Evolutionary conservation across 768 basidiomycete species (phyloP).

Genomic region (Boletus sp.): DNA sequence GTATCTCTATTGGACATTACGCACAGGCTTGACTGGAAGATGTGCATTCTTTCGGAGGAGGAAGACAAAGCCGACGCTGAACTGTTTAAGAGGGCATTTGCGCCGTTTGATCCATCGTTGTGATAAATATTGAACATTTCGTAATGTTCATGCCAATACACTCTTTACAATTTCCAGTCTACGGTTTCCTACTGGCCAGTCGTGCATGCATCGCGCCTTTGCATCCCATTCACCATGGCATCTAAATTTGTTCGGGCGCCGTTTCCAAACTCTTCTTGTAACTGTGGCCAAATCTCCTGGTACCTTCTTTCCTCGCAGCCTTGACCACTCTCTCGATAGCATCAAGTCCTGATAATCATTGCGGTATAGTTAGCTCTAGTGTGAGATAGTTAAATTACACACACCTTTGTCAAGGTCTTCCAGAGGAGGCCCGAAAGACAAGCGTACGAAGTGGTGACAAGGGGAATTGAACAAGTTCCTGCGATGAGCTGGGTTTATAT

Average conservation of each 20-base stretch:
- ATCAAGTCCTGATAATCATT: conserved; percentile 58
- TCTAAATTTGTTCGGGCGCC: conserved; percentile 26
- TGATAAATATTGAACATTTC: conserved; percentile 13
- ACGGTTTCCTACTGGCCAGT: neutral
- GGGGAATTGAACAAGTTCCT: conserved; percentile 89
- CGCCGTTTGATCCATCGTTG: conserved; percentile 60
- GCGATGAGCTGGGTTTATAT: conserved; percentile 74
- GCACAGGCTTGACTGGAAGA: conserved; percentile 90
- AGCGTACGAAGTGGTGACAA: conserved; percentile 85
- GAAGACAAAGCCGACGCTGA: conserved; percentile 84
- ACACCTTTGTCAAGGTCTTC: conserved; percentile 75
- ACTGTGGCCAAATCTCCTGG: conserved; percentile 64
- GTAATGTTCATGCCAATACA: no score
- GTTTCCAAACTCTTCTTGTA: conserved; percentile 59
- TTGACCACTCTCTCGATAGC: conserved; percentile 79
- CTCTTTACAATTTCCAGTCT: neutral
- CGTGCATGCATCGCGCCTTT: neutral
- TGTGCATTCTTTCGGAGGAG: conserved; percentile 76
- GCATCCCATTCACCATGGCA: no score
- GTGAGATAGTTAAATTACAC: conserved; percentile 7
- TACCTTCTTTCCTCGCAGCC: conserved; percentile 63
- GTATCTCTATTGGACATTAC: conserved; percentile 73
- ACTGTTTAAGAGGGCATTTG: conserved; percentile 82
- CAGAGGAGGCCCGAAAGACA: conserved; percentile 84
- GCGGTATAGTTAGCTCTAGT: neutral